A percentile compares a stretch with the other conserved stretches of the same genome.
These are phyloP conservation scores for Mycena pura DNA, from an alignment of 768 basidiomycete species.

Conservation along the genomic window DNA sequence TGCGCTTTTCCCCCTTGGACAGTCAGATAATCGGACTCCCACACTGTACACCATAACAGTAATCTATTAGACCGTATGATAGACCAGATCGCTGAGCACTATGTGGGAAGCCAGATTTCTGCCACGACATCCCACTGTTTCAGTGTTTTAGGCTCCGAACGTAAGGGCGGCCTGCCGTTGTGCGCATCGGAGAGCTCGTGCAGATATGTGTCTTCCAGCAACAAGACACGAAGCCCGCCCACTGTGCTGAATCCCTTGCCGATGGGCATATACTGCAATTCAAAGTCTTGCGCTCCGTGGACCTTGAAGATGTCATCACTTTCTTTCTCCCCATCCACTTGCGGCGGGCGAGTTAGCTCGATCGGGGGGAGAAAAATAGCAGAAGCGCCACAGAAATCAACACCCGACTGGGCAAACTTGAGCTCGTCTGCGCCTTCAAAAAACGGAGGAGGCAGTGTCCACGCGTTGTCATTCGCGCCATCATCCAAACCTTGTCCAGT, in stretches of 20 bases:
- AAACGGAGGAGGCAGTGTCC: conserved; percentile 52
- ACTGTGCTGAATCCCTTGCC: conserved; percentile 64
- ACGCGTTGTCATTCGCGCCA: conserved; percentile 16
- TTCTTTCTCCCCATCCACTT: conserved; percentile 6
- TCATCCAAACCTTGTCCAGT: conserved; percentile 34
- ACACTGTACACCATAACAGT: conserved; percentile 22
- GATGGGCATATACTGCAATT: conserved; percentile 65
- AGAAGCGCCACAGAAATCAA: conserved; percentile 60
- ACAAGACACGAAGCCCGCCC: conserved; percentile 75
- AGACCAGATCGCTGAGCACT: not conserved
- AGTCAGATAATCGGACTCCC: conserved; percentile 16
- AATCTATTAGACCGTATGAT: conserved; percentile 1
- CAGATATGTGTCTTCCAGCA: conserved; percentile 61
- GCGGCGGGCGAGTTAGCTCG: conserved; percentile 38
- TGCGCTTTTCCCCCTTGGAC: conserved; percentile 7
- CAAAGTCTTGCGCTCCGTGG: conserved; percentile 61
- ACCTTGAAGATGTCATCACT: conserved; percentile 35
- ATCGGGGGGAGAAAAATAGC: conserved; percentile 52
- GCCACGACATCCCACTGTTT: conserved; percentile 77
- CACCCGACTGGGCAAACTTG: conserved; percentile 39
- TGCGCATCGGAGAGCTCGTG: conserved; percentile 35
- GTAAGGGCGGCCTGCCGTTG: conserved; percentile 28
- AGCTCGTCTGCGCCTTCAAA: conserved; percentile 49
- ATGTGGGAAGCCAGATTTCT: conserved; percentile 68
- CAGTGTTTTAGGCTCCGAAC: conserved; percentile 46